Evolutionary conservation across 2,329 filamentous ascomycete genomes (phyloP).

Genomic region (Decorospora gaudefroyi): DNA sequence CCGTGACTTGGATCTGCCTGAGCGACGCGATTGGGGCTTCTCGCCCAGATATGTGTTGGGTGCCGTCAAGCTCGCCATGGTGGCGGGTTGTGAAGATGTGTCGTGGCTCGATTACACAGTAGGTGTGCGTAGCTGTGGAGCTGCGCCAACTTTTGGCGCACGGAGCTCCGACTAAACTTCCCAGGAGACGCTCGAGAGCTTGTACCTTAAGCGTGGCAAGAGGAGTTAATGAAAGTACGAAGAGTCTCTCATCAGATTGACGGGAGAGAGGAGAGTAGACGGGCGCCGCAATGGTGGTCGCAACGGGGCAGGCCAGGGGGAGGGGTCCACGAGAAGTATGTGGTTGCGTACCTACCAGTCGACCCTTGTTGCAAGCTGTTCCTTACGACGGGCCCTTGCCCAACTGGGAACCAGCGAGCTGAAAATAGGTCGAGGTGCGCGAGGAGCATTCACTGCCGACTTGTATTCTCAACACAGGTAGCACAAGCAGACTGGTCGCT

Average conservation of each 20-base stretch:
- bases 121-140: too few species aligned
- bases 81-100: slow-evolving; percentile 32
- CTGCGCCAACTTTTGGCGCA: slow-evolving; percentile 12
- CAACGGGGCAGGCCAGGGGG: slow-evolving; percentile 33
- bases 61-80: slow-evolving; percentile 44
- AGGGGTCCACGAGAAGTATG: slow-evolving; percentile 23
- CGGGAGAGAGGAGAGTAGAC: slow-evolving; percentile 13
- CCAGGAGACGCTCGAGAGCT: slow-evolving; percentile 7
- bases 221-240: slow-evolving; percentile 45
- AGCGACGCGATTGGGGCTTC: slow-evolving; percentile 38
- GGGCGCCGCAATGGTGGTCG: slow-evolving; percentile 32
- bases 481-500: too few species aligned
- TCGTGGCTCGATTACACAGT: slow-evolving; percentile 28
- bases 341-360: slow-evolving; percentile 33
- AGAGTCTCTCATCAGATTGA: slow-evolving; percentile 31
- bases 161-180: slow-evolving; percentile 16
- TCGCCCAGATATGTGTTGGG: slow-evolving; percentile 39
- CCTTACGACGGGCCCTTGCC: slow-evolving; percentile 23
- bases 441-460: not conserved
- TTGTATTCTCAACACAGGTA: too few species aligned
- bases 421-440: slow-evolving; percentile 22
- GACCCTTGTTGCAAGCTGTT: slow-evolving; percentile 41
- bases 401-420: slow-evolving; percentile 29
- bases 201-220: slow-evolving; percentile 15
- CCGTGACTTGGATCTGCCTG: slow-evolving; percentile 44